These are phyloP conservation scores for Cinchona pubescens DNA, from an alignment of 257 asterid species.

Conservation along the genomic window DNA sequence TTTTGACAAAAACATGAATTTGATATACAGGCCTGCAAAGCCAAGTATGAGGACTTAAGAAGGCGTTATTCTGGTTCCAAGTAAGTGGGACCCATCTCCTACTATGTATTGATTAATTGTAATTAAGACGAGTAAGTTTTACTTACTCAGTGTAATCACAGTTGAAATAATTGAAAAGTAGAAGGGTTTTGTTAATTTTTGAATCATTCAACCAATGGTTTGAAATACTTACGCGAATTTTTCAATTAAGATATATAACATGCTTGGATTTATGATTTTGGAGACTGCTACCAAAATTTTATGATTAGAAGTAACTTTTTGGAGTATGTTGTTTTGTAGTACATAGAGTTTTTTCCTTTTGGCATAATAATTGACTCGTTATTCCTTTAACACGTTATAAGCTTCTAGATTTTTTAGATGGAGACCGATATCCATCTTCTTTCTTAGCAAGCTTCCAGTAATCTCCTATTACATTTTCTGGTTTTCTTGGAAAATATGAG, in stretches of 20 bases:
- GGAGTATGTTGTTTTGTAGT: background rate
- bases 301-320: background rate
- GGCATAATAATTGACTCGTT: background rate
- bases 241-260: too few species aligned
- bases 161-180: too few species aligned
- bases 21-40: slow-evolving; percentile 69
- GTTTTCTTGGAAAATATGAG: background rate
- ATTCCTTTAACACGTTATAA: background rate
- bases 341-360: background rate
- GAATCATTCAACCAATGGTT: too few species aligned
- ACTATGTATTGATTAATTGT: background rate
- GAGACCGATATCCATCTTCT: background rate
- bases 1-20: background rate
- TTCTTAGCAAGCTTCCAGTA: background rate
- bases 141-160: too few species aligned
- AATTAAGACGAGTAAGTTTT: too few species aligned
- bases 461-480: background rate
- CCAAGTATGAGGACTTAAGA: slow-evolving; percentile 67
- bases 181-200: too few species aligned
- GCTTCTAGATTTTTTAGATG: background rate
- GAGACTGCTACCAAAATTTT: background rate
- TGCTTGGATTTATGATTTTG: background rate
- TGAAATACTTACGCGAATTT: too few species aligned
- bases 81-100: slow-evolving; percentile 43
- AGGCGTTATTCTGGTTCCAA: slow-evolving; percentile 61